Base-by-base conservation (phyloP, 2,329 filamentous ascomycete species). In the Ceratocystis destructans region DNA sequence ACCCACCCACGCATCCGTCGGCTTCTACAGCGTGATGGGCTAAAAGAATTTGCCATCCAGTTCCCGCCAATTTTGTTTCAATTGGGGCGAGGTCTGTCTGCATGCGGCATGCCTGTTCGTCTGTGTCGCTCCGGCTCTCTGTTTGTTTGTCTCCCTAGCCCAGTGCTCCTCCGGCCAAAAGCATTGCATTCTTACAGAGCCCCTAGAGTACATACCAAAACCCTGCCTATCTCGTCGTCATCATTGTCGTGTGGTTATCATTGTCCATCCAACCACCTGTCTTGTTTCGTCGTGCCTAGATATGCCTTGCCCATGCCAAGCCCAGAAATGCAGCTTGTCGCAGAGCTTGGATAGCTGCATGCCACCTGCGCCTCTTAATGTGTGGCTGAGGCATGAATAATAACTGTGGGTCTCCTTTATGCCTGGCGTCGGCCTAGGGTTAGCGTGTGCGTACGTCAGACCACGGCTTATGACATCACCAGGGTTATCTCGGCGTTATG, bases 381-480 rank as follows among this genome's bases (percentile, higher is more conserved):
- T 31, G 55, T 59, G 55, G 55, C 55, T 59, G 55, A 59, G 55
- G 55, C 28, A 37, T 59, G 55, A 59, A 59, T 3, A 59, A 33
- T n/a, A 59, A 22, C 7, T 53, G 10, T 15, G 20, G 48, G 48
- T 3, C 48, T 5, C 25, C 1, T 12, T 25, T 5, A 57, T 57
- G 53, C 53, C 28, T 57, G 28, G 53, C 28, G 22, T 20, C 17
- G 37, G 10, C 0, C 7, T 59, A 59, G 55, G 55, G 55, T 59
- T 59, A 31, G 8, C 28, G 7, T 7, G 1, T n/a, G 17, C n/a
- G 8, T 50, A n/a, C 46, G 37, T 41, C 37, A 41, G 37, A 41
- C 37, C 15, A 12, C 5, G 37, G 37, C 37, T 41, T 1, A 12
- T 53, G 8, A 53, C 20, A 10, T 25, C 48, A 53, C 7, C 20